Evolutionary conservation across 2,329 filamentous ascomycete genomes (phyloP).

Genomic region (Neonectria hederae): DNA sequence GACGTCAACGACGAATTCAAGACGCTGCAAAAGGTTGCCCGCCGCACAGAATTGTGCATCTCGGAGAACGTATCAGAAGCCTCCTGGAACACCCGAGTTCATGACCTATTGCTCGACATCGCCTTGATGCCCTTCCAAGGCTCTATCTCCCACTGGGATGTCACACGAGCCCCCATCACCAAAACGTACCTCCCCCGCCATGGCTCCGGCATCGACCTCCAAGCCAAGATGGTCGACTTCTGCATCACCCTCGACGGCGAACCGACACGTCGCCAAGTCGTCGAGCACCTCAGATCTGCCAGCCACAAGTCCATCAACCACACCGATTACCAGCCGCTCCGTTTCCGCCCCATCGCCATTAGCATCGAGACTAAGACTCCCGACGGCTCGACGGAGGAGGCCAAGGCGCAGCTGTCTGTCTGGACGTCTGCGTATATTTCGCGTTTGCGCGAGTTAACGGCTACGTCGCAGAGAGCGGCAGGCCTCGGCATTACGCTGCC

Average conservation of each 20-base stretch:
- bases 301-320: slow-evolving; percentile 18
- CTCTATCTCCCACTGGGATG: neutral
- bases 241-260: slow-evolving; percentile 7
- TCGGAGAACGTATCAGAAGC: slow-evolving; percentile 8
- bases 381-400: slow-evolving; percentile 11
- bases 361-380: slow-evolving; percentile 21
- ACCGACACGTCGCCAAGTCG: neutral
- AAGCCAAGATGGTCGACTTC: slow-evolving; percentile 14
- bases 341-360: neutral
- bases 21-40: neutral
- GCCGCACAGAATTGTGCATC: neutral
- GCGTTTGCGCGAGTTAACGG: too few relatives aligned
- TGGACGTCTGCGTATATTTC: slow-evolving; percentile 2
- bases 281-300: neutral
- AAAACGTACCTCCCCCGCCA: neutral
- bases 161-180: slow-evolving; percentile 3
- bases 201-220: slow-evolving; percentile 1
- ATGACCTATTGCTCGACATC: slow-evolving; percentile 5
- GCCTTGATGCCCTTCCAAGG: neutral
- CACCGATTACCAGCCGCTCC: slow-evolving; percentile 1
- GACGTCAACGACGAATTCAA: neutral
- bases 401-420: slow-evolving; percentile 12
- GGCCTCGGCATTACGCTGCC: neutral
- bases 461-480: too few relatives aligned
- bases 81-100: slow-evolving; percentile 6